Evolutionary conservation across 2,329 filamentous ascomycete genomes (phyloP), one percentile per base, ranked within the genome.

Genomic region (Cercospora sp.): DNA sequence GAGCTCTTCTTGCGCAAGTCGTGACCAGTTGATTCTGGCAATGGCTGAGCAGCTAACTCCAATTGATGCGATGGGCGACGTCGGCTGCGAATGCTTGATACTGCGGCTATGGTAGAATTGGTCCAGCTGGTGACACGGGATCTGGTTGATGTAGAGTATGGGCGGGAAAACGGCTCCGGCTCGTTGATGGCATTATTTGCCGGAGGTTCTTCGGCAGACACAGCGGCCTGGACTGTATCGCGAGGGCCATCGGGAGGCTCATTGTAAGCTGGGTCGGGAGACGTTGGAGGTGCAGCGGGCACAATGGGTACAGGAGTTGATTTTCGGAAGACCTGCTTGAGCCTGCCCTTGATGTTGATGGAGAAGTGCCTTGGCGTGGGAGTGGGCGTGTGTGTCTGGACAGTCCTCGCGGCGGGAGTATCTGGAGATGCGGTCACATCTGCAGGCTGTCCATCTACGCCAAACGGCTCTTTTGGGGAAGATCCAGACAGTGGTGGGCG

Each of bases 81-180:
- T 26, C 67, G 68, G 24, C 82, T 85, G 79, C 68, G 82, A 67
- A 81, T 83, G 67, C 77, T 87, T 5, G 84, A 79, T 2, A 86
- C 84, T 2, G 86, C 88, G 66, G 85, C 85, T 1, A 84, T 82
- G 1, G 86, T 87, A 0, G 90, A 91, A 69, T 88, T 87, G 4
- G 86, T 86, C 90, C 90, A 92, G 77, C 90, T 93, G 1, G 90
- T 91, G 61, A 91, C 87, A 24, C 90, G 81, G n/a, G 88, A 90
- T 71, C 82, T 86, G 21, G 87, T 85, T 45, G 86, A 85, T 10
- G 32, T 64, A 28, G 62, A 64, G 21, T 57, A 57, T 57, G 62
- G 62, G 18, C 62, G 45, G 30, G 45, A 40, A 24, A 40, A 43
- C 16, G 62, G 62, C 30, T 57, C 62, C 1, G 18, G 45, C 30